Evolutionary conservation across 2,329 filamentous ascomycete species (phyloP), one percentile per base, ranked within the genome.

Genomic region (Aspergillus novofumigatus): DNA sequence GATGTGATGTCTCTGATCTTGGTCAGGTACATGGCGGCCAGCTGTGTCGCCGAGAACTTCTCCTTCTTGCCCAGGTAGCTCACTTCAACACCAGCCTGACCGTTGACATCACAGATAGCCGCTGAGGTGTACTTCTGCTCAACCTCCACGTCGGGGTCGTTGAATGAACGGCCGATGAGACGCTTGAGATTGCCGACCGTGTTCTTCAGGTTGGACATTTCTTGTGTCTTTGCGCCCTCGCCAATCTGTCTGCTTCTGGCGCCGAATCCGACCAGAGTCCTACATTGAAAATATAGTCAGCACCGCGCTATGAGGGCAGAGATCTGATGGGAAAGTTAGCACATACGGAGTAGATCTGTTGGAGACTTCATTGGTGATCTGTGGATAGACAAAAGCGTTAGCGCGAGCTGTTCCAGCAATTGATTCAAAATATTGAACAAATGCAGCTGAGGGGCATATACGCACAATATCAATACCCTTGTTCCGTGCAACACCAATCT

Each of bases 181-280:
- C 94, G 91, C 82, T 96, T 96, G 70, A 99, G 85, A 66, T 86
- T 92, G 76, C 86, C 83, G 79, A 99, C 90, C 67, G 94, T 99
- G 85, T 99, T 99, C 83, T 97, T 99, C 72, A 97, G 86, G 83
- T 99, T 99, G 72, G 93, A 96, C 75, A 96, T 95, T 80, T 99
- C 94, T 81, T 97, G 93, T 66, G 93, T 97, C 86, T 97, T 97
- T 67, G 94, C 94, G 57, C 90, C 79, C 81, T 99, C 94, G 66
- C 94, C 94, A 65, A 99, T 85, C 76, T 95, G 96, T 81, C 94
- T 90, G 77, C 85, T 87, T 81, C 96, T 96, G 75, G 91, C 89
- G 59, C 92, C 91, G 78, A 99, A 99, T 71, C 91, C 92, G 70
- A 99, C 94, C 65, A 99, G 83, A 62, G 94, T 92, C 61, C 92